phyloP scores from a whole-genome alignment of 2,329 filamentous ascomycete genomes.

The Ophiostoma perfectum region DNA sequence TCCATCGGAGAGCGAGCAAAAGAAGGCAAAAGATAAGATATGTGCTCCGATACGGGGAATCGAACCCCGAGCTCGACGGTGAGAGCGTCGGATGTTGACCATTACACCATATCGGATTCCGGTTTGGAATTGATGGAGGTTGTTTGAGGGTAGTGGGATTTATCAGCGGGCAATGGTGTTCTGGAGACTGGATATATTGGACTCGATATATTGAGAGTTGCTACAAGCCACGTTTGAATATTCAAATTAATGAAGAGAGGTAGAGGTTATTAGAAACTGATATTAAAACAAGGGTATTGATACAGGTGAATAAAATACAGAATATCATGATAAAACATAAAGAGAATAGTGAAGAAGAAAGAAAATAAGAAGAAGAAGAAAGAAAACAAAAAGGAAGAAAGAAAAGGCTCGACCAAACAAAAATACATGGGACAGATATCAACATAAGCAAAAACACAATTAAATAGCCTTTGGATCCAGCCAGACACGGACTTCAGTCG shows the following conservation, averaged over 20 bases:
- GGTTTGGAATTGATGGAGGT: not conserved
- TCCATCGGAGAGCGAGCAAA: not conserved
- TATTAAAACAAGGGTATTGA: no score
- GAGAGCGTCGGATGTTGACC: slow-evolving; percentile 28
- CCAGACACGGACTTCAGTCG: slow-evolving; percentile 17
- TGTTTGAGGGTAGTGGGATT: no score
- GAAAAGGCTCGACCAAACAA: not conserved
- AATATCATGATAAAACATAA: not conserved
- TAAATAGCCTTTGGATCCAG: slow-evolving; percentile 20
- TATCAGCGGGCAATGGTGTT: no score
- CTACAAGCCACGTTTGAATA: no score
- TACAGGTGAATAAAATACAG: no score
- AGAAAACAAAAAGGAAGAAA: not conserved
- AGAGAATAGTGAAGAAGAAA: not conserved
- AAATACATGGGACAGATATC: not conserved
- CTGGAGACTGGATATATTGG: not conserved
- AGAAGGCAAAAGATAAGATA: slow-evolving; percentile 8
- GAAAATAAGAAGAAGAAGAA: not conserved
- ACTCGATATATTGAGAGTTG: no score
- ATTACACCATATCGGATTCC: slow-evolving; percentile 28
- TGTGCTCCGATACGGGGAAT: slow-evolving; percentile 27
- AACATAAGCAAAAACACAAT: not conserved
- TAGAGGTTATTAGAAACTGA: no score
- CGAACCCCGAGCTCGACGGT: slow-evolving; percentile 28
- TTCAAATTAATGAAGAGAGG: no score